Evolutionary conservation across 345 rosid genomes (phyloP).

Genomic region (Diplotaxis tenuifolia): DNA sequence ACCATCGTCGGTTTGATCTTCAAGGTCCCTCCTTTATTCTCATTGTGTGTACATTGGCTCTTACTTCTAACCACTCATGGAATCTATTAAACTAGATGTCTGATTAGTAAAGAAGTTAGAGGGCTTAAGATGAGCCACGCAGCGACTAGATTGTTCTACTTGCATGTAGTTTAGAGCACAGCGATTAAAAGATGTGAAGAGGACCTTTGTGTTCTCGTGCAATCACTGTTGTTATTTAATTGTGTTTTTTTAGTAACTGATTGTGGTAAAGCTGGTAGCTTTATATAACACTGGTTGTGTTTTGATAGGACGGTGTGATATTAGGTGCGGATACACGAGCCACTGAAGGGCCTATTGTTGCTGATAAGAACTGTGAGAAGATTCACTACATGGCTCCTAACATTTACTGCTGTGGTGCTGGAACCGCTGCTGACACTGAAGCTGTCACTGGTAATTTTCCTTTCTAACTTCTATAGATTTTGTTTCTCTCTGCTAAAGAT

Average conservation of each 20-base stretch:
- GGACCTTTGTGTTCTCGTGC: neutral
- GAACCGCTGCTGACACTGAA: slow-evolving; percentile 97
- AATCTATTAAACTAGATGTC: neutral
- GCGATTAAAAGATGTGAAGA: neutral
- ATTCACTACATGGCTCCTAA: slow-evolving; percentile 99
- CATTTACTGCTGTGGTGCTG: slow-evolving; percentile 96
- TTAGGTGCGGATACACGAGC: slow-evolving; percentile 93
- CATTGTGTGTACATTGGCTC: too few relatives aligned
- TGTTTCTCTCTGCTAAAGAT: too few relatives aligned
- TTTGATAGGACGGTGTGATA: slow-evolving; percentile 77
- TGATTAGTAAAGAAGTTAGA: neutral
- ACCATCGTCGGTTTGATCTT: slow-evolving; percentile 90
- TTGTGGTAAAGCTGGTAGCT: neutral
- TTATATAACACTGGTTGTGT: neutral
- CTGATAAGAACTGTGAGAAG: slow-evolving; percentile 97
- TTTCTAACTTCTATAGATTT: too few relatives aligned
- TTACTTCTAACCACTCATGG: neutral
- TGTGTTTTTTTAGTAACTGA: neutral
- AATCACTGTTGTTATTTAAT: neutral
- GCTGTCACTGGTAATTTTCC: slow-evolving; percentile 84
- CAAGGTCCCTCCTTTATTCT: slow-evolving; percentile 46
- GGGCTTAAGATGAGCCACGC: too few relatives aligned
- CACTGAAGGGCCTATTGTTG: slow-evolving; percentile 92
- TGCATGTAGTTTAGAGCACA: neutral
- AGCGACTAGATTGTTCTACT: neutral